phyloP scores from a whole-genome alignment of 2,329 filamentous ascomycete genomes.

The Parastagonospora avenae region DNA sequence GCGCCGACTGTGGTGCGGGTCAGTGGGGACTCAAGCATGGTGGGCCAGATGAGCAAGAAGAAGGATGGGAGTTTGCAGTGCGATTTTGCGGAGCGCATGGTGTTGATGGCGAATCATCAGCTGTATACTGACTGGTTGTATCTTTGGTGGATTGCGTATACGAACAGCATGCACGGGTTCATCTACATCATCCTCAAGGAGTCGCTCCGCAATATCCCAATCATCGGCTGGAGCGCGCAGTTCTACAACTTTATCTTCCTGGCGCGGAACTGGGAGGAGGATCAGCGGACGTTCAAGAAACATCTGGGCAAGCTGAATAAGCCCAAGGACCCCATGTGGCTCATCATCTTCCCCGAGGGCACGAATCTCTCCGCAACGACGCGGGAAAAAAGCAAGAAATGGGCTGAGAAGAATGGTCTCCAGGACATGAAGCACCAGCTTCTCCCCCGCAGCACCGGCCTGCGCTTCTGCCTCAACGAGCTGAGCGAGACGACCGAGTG shows the following conservation, averaged over 20 bases:
- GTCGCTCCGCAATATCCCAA: conserved; percentile 78
- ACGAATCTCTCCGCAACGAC: conserved; percentile 79
- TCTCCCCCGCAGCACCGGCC: conserved; percentile 78
- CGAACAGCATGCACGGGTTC: conserved; percentile 80
- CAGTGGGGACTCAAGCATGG: conserved; percentile 80
- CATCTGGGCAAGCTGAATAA: conserved; percentile 73
- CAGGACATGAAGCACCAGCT: conserved; percentile 76
- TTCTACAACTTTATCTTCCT: conserved; percentile 92
- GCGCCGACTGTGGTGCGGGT: conserved; percentile 82
- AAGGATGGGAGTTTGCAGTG: conserved; percentile 76
- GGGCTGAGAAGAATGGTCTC: conserved; percentile 77
- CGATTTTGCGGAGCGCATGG: conserved; percentile 78
- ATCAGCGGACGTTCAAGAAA: conserved; percentile 75
- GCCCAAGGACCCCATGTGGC: conserved; percentile 82
- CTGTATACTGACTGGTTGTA: conserved; percentile 93
- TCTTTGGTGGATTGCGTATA: conserved; percentile 93
- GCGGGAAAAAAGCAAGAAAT: conserved; percentile 70
- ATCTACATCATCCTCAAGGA: conserved; percentile 92
- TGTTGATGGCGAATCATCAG: conserved; percentile 86
- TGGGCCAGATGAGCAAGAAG: conserved; percentile 72
- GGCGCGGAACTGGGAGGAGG: conserved; percentile 84
- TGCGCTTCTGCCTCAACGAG: conserved; percentile 79
- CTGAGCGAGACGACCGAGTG: conserved; percentile 77
- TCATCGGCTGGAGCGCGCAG: conserved; percentile 80
- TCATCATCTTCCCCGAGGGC: conserved; percentile 85